phyloP scores from a whole-genome alignment of 257 asterid genomes.

The Rubia yunnanensis region DNA sequence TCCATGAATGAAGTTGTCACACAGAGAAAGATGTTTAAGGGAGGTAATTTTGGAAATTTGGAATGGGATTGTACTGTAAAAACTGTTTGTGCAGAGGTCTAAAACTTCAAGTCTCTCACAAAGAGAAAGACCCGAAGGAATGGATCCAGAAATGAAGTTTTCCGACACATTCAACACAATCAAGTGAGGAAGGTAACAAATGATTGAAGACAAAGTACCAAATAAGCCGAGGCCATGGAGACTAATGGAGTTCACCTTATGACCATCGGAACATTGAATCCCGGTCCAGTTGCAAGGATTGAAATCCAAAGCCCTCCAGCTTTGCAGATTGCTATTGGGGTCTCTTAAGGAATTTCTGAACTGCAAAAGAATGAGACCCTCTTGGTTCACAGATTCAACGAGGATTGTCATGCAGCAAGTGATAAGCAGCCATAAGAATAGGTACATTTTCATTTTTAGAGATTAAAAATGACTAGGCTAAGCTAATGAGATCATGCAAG shows the following conservation, averaged over 20 bases:
- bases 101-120: constrained; percentile 40
- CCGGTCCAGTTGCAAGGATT: constrained; percentile 79
- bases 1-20: constrained; percentile 73
- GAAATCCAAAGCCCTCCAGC: constrained; percentile 47
- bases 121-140: constrained; percentile 37
- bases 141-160: constrained; percentile 60
- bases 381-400: constrained; percentile 52
- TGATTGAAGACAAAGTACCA: constrained; percentile 53
- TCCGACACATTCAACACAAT: constrained; percentile 40
- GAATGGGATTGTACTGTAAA: constrained; percentile 46
- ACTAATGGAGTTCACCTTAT: constrained; percentile 39
- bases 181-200: constrained; percentile 51
- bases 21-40: constrained; percentile 53
- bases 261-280: constrained; percentile 31
- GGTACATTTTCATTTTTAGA: constrained; percentile 35
- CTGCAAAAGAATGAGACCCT: constrained; percentile 52
- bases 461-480: neutral
- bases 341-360: constrained; percentile 47
- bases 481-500: too few species aligned
- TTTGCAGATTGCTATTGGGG: constrained; percentile 42
- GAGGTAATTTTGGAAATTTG: constrained; percentile 39
- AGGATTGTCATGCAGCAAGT: constrained; percentile 28
- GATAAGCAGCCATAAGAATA: constrained; percentile 18
- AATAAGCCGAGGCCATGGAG: constrained; percentile 50
- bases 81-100: constrained; percentile 76